Evolutionary conservation across 768 basidiomycete genomes (phyloP).

Genomic region (Sistotremastrum niveocremeum): DNA sequence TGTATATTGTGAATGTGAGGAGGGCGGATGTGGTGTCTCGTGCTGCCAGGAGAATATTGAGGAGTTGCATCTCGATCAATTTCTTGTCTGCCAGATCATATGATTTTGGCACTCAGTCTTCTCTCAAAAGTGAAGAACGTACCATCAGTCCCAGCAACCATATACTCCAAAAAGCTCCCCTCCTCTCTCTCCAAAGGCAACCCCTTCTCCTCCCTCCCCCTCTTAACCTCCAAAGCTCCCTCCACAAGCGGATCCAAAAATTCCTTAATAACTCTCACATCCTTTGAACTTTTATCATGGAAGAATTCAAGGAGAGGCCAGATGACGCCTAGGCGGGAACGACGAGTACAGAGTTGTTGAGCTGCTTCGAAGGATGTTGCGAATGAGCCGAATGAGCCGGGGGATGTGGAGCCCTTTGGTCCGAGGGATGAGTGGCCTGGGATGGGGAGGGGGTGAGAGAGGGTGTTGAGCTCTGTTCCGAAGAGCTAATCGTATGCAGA

Average conservation of each 20-base stretch:
- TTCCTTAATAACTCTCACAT: conserved; percentile 5
- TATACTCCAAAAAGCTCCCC: conserved; percentile 10
- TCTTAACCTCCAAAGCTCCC: conserved; percentile 1
- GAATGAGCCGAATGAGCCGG: conserved; percentile 38
- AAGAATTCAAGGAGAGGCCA: conserved; percentile 32
- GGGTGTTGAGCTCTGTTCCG: conserved; percentile 27
- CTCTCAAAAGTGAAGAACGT: no score
- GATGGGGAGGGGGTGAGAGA: conserved; percentile 24
- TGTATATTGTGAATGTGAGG: conserved; percentile 18
- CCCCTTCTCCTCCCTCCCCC: neutral
- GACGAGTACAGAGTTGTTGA: conserved; percentile 21
- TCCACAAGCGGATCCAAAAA: conserved; percentile 9
- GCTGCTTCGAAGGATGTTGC: conserved; percentile 29
- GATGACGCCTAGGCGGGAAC: conserved; percentile 22
- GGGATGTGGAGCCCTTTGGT: neutral
- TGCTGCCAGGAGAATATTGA: conserved; percentile 6
- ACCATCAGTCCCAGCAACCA: conserved; percentile 12
- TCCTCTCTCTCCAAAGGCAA: conserved; percentile 3
- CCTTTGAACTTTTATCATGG: conserved; percentile 22
- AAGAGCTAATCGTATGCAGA: conserved; percentile 42
- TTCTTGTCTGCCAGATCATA: conserved; percentile 7
- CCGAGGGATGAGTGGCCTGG: conserved; percentile 16
- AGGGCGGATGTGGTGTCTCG: conserved; percentile 13
- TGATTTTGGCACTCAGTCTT: no score
- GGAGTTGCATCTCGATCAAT: conserved; percentile 3